Evolutionary conservation across 176 grass and related monocot genomes (phyloP), one percentile per base, ranked within the genome.

Genomic region (Echinochloa phyllopogon): DNA sequence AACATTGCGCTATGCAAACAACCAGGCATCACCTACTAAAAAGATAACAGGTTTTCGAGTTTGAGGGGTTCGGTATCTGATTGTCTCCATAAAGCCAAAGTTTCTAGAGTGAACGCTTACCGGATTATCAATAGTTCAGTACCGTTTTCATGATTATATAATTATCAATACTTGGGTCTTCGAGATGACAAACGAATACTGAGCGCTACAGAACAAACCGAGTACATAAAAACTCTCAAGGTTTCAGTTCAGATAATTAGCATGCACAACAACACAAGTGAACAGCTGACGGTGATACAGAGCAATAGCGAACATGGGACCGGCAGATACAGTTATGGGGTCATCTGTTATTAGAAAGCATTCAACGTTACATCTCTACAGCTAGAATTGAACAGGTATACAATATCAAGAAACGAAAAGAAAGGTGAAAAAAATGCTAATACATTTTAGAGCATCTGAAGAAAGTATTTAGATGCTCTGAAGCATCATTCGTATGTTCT

Each of bases 401-500:
- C 69, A 80, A 87, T 84, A 80, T 87, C 61, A 87, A 50, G n/a
- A 74, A 83, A 85, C 11, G 76, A 79, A 75, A 71, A 7, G 33
- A 73, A 82, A 18, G 8, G 1, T 2, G n/a, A 50, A 76, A 77
- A 77, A 39, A 24, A 0, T 42, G 42, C 68, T 87, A 75, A 38
- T 80, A 87, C 80, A 87, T 12, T 84, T 72, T 6, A 14, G 55
- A 64, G 33, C 79, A 72, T 64, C 79, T 10, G 25, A 53, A 68
- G 36, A 65, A 62, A 56, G 11, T 86, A 58, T 56, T 57, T 74
- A 72, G 52, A 69, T 80, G 85, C 56, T 8, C 55, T 20, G 45
- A 47, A 47, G 43, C 64, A 72, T 97, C 80, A 96, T 40, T 99
- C 91, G 20, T 96, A 96, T 62, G 78, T 99, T 74, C 93, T 82